Base-by-base conservation (phyloP, 2,329 filamentous ascomycete genomes). In the Fusarium pininemorale region DNA sequence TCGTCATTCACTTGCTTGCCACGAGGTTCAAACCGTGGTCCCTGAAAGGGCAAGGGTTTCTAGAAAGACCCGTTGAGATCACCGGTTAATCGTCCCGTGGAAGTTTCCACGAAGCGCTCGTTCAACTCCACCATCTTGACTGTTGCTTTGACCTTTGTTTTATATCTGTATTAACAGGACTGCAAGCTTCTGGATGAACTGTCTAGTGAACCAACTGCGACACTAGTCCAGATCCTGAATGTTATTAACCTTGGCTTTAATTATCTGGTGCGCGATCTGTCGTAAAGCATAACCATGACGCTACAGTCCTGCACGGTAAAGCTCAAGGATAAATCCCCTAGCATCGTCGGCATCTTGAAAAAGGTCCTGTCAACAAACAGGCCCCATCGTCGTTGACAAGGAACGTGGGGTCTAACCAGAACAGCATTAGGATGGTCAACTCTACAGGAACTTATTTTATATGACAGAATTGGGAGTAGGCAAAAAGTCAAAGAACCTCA, bases 1-100 rank as follows among this genome's bases (percentile, higher is more conserved):
- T 74, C 67, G 72, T 74, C 72, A 74, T 74, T 55, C 50, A 74
- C 39, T 50, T 58, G 39, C 66, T 48, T 63, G 51, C 70, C 65
- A 66, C 26, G 42, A 73, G 57, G 57, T 26, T 55, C 24, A 45
- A 38, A 59, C 28, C 45, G 57, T 45, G 50, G 64, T 57, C 69
- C 59, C 58, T 74, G 54, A 48, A 67, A 64, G 54, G 28, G 45
- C 37, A 63, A 55, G 38, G 59, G 63, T 53, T 63, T 35, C 32
- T 54, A 20, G 30, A 51, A 71, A 50, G 50, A 51, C 57, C 56
- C 69, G 56, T 63, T 37, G 60, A 50, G 72, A 58, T 69, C 58
- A 74, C 50, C 58, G 67, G 54, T 58, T 50, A 54, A 69, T 66
- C 50, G 55, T 73, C 59, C 69, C 70, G 67, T 63, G 42, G 61